phyloP scores from a whole-genome alignment of 2,329 filamentous ascomycete species.

The Xylaria polymorpha region DNA sequence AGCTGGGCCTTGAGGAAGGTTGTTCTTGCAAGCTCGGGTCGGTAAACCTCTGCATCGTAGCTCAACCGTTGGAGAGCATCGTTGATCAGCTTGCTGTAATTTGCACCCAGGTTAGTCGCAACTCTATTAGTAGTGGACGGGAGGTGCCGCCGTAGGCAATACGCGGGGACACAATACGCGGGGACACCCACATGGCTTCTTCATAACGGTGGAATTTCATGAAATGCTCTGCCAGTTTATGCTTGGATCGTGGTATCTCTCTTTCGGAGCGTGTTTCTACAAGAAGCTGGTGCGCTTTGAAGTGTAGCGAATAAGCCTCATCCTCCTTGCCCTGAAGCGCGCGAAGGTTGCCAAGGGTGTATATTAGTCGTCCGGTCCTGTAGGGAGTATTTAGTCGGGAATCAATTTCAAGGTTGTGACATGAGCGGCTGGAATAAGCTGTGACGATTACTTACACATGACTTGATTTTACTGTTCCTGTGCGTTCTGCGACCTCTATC shows the following conservation, averaged over 20 bases:
- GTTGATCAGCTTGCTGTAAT: conserved; percentile 5
- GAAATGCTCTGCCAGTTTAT: conserved; percentile 2
- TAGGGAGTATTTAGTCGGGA: not conserved
- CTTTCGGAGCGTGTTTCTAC: not conserved
- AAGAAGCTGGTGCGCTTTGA: not conserved
- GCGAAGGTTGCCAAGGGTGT: conserved; percentile 12
- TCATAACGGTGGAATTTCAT: not conserved
- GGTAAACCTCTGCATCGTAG: not conserved
- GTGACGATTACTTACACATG: not conserved
- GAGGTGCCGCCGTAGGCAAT: not conserved
- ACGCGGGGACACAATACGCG: too few species aligned
- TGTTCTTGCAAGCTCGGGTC: not conserved
- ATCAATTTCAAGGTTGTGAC: too few species aligned
- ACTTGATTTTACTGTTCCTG: not conserved
- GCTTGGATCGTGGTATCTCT: not conserved
- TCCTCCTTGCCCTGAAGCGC: not conserved
- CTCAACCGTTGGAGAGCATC: not conserved
- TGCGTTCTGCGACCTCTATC: not conserved
- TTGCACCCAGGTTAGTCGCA: not conserved
- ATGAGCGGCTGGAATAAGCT: too few species aligned
- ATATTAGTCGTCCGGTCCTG: not conserved
- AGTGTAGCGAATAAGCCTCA: conserved; percentile 5
- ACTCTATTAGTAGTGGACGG: not conserved
- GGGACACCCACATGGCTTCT: conserved; percentile 13
- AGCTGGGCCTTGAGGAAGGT: conserved; percentile 6